Base-by-base conservation (phyloP, 495 filamentous ascomycete species). In the Aspergillus ellipticus region DNA sequence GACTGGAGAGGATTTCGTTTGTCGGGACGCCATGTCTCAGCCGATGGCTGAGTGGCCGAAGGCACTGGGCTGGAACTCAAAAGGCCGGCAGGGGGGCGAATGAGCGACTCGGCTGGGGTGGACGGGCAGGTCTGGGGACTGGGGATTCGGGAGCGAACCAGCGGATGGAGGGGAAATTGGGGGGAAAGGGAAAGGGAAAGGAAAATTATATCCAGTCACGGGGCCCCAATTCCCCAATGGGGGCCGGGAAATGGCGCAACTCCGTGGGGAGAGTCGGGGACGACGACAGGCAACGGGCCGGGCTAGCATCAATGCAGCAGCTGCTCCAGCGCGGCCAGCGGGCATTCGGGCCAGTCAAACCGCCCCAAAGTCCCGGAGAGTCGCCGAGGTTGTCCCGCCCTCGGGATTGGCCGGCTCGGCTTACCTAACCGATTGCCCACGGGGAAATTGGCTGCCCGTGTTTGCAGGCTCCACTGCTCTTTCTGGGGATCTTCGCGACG, bases 281-380 rank as follows among this genome's bases (percentile, higher is more conserved):
- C n/a, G n/a, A n/a, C n/a, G n/a, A n/a, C n/a, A n/a, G n/a, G n/a
- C n/a, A n/a, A n/a, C n/a, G n/a, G n/a, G n/a, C n/a, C n/a, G n/a
- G n/a, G n/a, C n/a, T n/a, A n/a, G n/a, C n/a, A n/a, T n/a, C n/a
- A n/a, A n/a, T n/a, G n/a, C n/a, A n/a, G n/a, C n/a, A n/a, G n/a
- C n/a, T n/a, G n/a, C n/a, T n/a, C n/a, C n/a, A n/a, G n/a, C n/a
- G n/a, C n/a, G n/a, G n/a, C n/a, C n/a, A n/a, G 24, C 24, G 24
- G 24, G 24, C 24, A 7, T 28, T 28, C 24, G 24, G 24, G 24
- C 24, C 24, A 28, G 24, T 28, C 24, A 35, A 5, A 35, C 33
- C 5, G 11, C 3, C 11, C 2, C 11, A n/a, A 20, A 33, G 19
- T n/a, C 11, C 49, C 58, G 58, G 58, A 56, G 58, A 57, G 28